Evolutionary conservation across 2,329 filamentous ascomycete genomes (phyloP).

Genomic region (Aspergillus sp.): DNA sequence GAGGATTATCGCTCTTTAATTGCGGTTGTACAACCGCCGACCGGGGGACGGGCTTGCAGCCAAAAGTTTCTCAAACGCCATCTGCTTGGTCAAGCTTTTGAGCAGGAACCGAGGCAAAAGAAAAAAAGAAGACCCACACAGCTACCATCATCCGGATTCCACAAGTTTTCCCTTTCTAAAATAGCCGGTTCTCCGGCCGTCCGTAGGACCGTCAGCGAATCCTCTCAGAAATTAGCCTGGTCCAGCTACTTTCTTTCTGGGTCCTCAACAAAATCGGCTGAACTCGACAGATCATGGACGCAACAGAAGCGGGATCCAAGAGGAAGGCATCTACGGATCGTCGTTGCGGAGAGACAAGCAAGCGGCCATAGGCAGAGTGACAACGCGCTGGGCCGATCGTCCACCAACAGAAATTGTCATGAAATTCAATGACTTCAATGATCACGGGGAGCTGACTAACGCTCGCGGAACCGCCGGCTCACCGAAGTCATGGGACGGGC

Average conservation of each 20-base stretch:
- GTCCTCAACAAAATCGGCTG: background rate
- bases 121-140: background rate
- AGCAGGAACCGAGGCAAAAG: constrained; percentile 7
- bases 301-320: background rate
- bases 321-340: constrained; percentile 1
- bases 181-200: constrained; percentile 13
- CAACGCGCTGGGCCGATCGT: background rate
- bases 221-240: constrained; percentile 11
- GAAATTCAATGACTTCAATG: background rate
- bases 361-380: background rate
- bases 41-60: background rate
- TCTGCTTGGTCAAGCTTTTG: constrained; percentile 10
- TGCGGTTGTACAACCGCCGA: background rate
- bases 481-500: background rate
- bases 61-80: background rate
- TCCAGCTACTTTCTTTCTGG: constrained; percentile 5
- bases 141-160: constrained; percentile 3
- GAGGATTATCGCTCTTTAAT: background rate
- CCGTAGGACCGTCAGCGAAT: background rate
- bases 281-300: background rate
- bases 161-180: constrained; percentile 6
- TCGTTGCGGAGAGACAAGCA: background rate
- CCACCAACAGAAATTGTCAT: background rate
- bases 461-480: constrained; percentile 1
- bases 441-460: constrained; percentile 9